Evolutionary conservation across 805 yeast species (phyloP), one percentile per base, ranked within the genome.

Genomic region (Kodamaea leandrae): DNA sequence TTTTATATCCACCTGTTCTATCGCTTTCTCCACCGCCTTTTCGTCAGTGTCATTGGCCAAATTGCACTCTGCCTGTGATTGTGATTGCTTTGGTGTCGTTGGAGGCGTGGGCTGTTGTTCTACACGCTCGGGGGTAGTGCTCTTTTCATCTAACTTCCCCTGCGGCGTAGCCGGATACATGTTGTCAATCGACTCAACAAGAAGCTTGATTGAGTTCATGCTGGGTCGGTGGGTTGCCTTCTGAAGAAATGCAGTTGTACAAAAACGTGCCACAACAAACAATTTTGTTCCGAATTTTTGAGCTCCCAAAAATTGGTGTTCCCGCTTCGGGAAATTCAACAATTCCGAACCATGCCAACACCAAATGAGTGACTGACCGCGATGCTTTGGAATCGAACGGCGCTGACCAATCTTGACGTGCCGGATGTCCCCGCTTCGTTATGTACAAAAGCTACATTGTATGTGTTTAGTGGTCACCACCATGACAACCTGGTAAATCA

Each of bases 161-260:
- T 42, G 37, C 12, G 43, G 30, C 34, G 29, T 12, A 39, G 37
- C 48, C 51, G 55, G 53, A 47, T 57, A 56, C 9, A 58, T 39
- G 29, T 45, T 49, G 40, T 65, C 69, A 33, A 64, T 42, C 14
- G 68, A 63, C 45, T 53, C 57, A 32, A 63, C 68, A 34, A 65
- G 44, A 12, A 60, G 50, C 42, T 63, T 64, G 20, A 64, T 54
- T 18, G 68, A 63, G 49, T 65, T 65, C 71, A 65, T 64, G 9
- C 17, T 36, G 14, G 20, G 23, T 36, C 23, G 34, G 6, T 34
- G 17, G n/a, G 32, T 34, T 27, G 36, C 36, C 28, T 13, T 28
- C 24, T 30, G 19, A 34, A 34, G 30, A 30, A 10, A 25, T 23
- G 30, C 15, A 29, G 39, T 34, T 34, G 43, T 40, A 40, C 43